Conservation (phyloP, 495 filamentous ascomycete species). For the Penicillium desertorum region DNA sequence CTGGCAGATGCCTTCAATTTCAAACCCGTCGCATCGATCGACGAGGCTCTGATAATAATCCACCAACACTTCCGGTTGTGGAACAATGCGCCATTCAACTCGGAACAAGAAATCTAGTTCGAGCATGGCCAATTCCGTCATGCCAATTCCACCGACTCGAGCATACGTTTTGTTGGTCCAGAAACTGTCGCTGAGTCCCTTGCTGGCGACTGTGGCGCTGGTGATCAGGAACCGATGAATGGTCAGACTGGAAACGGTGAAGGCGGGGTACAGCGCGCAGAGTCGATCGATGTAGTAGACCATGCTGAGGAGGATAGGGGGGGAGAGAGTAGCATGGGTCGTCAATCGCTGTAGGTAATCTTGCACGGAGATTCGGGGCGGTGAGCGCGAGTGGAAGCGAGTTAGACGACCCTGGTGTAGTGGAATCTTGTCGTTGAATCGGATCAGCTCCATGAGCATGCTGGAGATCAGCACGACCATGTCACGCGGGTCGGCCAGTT, state of each 20-base stretch:
- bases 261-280: conserved; percentile 85
- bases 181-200: conserved; percentile 93
- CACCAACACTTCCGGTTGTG: conserved; percentile 85
- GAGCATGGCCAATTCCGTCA: conserved; percentile 85
- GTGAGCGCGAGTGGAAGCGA: conserved; percentile 91
- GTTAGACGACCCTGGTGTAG: conserved; percentile 81
- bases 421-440: conserved; percentile 86
- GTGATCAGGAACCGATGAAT: conserved; percentile 97
- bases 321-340: conserved; percentile 88
- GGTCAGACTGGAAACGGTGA: conserved; percentile 90
- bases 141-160: conserved; percentile 83
- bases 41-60: conserved; percentile 91
- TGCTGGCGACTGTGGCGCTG: conserved; percentile 90
- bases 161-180: conserved; percentile 98
- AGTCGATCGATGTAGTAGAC: conserved; percentile 98
- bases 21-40: conserved; percentile 62
- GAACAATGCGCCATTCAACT: conserved; percentile 95
- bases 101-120: conserved; percentile 90
- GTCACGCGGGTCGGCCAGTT: conserved; percentile 74
- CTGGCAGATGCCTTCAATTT: conserved; percentile 41
- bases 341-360: conserved; percentile 92
- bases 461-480: conserved; percentile 87
- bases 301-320: conserved; percentile 97
- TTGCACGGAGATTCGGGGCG: conserved; percentile 86
- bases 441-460: conserved; percentile 93